phyloP scores from a whole-genome alignment of 352 stramenopile genomes.

The Pythium insidiosum region DNA sequence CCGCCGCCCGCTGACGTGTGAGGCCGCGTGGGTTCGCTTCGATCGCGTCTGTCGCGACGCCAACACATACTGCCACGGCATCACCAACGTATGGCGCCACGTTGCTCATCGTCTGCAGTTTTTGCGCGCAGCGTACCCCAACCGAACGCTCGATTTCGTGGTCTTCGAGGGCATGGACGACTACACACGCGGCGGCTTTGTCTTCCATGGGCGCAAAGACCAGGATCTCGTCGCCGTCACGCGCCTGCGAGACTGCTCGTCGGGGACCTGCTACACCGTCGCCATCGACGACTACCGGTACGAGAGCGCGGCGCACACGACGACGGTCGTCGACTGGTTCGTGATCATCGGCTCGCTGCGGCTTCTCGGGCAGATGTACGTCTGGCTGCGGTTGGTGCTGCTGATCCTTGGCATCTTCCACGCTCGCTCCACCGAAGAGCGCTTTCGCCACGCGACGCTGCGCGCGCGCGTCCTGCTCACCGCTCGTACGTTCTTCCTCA shows the following conservation, averaged over 20 bases:
- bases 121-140: conserved; percentile 3
- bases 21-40: no score
- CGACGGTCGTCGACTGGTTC: conserved; percentile 23
- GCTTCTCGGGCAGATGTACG: conserved; percentile 27
- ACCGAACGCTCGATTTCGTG: conserved; percentile 2
- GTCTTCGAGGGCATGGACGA: conserved; percentile 9
- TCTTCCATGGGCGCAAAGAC: conserved; percentile 2
- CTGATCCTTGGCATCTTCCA: conserved; percentile 18
- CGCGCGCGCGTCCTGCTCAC: neutral
- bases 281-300: conserved; percentile 40
- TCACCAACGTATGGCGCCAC: neutral
- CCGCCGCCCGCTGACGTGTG: no score
- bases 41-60: no score
- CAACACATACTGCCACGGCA: no score
- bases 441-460: neutral
- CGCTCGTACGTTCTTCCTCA: conserved; percentile 21
- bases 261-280: conserved; percentile 30
- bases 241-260: conserved; percentile 3
- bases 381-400: conserved; percentile 19
- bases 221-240: neutral
- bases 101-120: neutral
- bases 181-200: neutral
- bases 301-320: conserved; percentile 15
- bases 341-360: conserved; percentile 16
- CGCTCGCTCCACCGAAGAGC: neutral